Evolutionary conservation across 2,329 filamentous ascomycete species (phyloP).

Genomic region (Phaeophleospora eucalypticola): DNA sequence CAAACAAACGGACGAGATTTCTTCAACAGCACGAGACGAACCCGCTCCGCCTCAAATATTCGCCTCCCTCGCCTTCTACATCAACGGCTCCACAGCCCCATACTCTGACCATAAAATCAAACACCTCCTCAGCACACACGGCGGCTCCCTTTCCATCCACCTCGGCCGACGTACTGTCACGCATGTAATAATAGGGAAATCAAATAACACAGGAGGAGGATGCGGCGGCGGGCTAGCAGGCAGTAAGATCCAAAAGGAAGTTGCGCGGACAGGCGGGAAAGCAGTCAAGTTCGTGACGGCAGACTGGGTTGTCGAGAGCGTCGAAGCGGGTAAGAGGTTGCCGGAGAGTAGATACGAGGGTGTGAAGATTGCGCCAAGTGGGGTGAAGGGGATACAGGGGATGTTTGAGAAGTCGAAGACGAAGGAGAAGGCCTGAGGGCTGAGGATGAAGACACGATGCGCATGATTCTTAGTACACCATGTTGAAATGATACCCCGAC

Average conservation of each 20-base stretch:
- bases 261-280: slow-evolving; percentile 52
- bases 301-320: slow-evolving; percentile 83
- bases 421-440: slow-evolving; percentile 8
- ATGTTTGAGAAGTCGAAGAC: slow-evolving; percentile 26
- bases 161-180: slow-evolving; percentile 73
- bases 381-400: slow-evolving; percentile 60
- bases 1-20: not conserved
- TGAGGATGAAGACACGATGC: slow-evolving; percentile 1
- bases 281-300: slow-evolving; percentile 74
- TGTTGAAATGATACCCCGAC: slow-evolving; percentile 7
- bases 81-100: slow-evolving; percentile 83
- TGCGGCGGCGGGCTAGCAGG: slow-evolving; percentile 72
- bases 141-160: slow-evolving; percentile 65
- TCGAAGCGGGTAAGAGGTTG: slow-evolving; percentile 69
- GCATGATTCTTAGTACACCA: not conserved
- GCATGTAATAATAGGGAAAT: slow-evolving; percentile 74
- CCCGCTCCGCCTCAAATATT: slow-evolving; percentile 40
- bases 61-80: slow-evolving; percentile 67
- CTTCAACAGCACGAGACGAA: not conserved
- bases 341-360: slow-evolving; percentile 68
- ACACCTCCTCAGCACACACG: slow-evolving; percentile 68
- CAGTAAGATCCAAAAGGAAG: slow-evolving; percentile 77
- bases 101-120: slow-evolving; percentile 86
- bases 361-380: slow-evolving; percentile 57
- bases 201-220: slow-evolving; percentile 45